These are phyloP conservation scores for Crotalaria pallida DNA, from an alignment of 306 rosid species.

Conservation along the genomic window DNA sequence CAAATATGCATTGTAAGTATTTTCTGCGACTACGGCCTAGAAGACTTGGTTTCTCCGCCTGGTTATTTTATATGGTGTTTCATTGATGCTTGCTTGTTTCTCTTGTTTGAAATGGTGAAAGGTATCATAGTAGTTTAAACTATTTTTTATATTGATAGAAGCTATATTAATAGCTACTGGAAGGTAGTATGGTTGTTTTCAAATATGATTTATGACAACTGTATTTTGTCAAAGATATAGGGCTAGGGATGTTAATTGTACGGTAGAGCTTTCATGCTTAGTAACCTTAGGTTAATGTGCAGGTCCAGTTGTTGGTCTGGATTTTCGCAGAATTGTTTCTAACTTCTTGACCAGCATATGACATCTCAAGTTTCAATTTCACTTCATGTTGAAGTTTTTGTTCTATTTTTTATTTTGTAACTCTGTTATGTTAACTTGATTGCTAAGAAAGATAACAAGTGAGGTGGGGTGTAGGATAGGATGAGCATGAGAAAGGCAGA, in stretches of 20 bases:
- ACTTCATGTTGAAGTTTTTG: neutral
- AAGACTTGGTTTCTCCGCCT: slow-evolving; percentile 7
- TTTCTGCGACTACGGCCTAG: neutral
- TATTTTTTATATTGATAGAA: neutral
- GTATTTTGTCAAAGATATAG: slow-evolving; percentile 1
- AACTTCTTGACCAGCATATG: neutral
- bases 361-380: neutral
- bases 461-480: neutral
- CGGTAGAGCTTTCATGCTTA: neutral
- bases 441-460: neutral
- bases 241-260: neutral
- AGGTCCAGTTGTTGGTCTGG: neutral
- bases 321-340: neutral
- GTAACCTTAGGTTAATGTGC: neutral
- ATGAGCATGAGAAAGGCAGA: neutral
- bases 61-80: neutral
- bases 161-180: slow-evolving; percentile 3
- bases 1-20: slow-evolving; percentile 49
- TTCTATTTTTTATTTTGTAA: too few relatives aligned
- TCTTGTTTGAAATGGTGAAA: slow-evolving; percentile 15
- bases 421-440: neutral
- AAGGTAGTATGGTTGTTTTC: neutral
- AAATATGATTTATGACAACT: slow-evolving; percentile 6
- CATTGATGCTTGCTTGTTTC: slow-evolving; percentile 6
- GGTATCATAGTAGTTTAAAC: neutral